Base-by-base conservation (phyloP, 352 stramenopile species). In the Globisporangium takayamanum region DNA sequence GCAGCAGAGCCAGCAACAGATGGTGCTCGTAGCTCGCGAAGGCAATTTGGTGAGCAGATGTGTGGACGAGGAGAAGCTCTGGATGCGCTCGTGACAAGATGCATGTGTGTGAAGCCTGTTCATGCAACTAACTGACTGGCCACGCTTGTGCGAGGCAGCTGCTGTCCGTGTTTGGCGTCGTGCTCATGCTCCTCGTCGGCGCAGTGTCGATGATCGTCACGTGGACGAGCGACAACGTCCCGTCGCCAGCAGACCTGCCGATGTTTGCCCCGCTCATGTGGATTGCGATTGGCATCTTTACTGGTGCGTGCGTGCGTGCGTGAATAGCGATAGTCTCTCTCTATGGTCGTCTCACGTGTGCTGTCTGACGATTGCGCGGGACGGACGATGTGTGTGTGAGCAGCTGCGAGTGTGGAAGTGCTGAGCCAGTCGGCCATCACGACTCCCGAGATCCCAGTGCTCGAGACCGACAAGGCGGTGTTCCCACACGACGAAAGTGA, bases 261-360 rank as follows among this genome's bases (percentile, higher is more conserved):
- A 87, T 93, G 78, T 93, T 90, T 55, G 68, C 80, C 51, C 84
- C 84, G 20, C 70, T 93, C 14, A 79, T 92, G 72, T 91, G 83
- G 81, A 76, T 93, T 56, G 79, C 81, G 7, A 63, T 92, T 18
- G 84, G 84, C 39, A 84, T 93, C 59, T 83, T 93, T 53, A 84
- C 79, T 49, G 80, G 80, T 89, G 47, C 28, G 41, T 7, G 47
- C 28, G 41, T 7, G 47, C 30, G n/a, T 30, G 6, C 22, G 18
- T 37, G 25, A 45, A 41, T n/a, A 25, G 36, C 6, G 36, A 37
- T 8, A 11, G 12, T 41, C 16, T 2, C n/a, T 47, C 22, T 22
- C 8, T 36, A n/a, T 7, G 22, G 26, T 53, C 26, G 2, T 15
- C 25, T 52, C 15, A 25, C 15, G 22, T 28, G 48, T 50, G 44